These are phyloP conservation scores for Cucurbita maxima DNA, from an alignment of 306 rosid species.

Conservation along the genomic window DNA sequence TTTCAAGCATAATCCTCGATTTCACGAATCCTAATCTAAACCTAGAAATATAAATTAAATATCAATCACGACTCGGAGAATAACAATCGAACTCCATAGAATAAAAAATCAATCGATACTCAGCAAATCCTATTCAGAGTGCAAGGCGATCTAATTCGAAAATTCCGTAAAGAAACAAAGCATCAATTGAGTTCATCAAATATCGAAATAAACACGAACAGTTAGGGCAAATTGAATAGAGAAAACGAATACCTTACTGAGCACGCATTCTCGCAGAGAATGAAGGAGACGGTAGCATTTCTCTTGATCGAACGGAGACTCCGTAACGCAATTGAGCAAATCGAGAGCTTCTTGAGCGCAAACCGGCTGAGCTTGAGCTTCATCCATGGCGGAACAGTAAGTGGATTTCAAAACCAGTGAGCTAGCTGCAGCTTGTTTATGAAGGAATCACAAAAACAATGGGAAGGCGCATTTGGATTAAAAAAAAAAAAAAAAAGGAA, in stretches of 20 bases:
- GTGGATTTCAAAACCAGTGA: not conserved
- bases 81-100: not conserved
- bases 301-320: slow-evolving; percentile 44
- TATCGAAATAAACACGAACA: not conserved
- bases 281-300: slow-evolving; percentile 49
- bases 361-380: slow-evolving; percentile 21
- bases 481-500: not conserved
- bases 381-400: slow-evolving; percentile 21
- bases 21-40: not conserved
- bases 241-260: slow-evolving; percentile 34
- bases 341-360: slow-evolving; percentile 64
- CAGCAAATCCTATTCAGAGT: not conserved
- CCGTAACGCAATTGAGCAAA: slow-evolving; percentile 65
- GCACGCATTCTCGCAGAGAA: slow-evolving; percentile 60
- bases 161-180: not conserved
- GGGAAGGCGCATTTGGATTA: not conserved
- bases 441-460: not conserved
- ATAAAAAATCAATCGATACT: not conserved
- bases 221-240: not conserved
- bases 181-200: not conserved
- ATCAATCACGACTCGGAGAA: not conserved
- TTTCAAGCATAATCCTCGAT: not conserved
- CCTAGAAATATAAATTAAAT: not conserved
- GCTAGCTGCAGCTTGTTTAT: not conserved
- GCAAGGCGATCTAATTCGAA: not conserved